These are phyloP conservation scores for Porphyridium purpureum DNA, from an alignment of 23 red algal genomes.

Conservation along the genomic window DNA sequence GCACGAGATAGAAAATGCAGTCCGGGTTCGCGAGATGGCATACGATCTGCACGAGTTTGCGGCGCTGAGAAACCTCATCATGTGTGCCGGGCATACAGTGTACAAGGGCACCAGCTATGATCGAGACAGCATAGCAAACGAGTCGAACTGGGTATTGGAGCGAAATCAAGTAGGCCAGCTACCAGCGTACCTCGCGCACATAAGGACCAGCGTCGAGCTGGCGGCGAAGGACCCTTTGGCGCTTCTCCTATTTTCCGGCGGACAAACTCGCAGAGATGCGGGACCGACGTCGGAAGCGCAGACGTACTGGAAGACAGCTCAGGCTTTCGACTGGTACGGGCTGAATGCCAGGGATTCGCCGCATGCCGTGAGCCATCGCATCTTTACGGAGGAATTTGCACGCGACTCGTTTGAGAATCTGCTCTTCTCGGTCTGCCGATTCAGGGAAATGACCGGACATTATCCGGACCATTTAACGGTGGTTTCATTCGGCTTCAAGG, in stretches of 20 bases:
- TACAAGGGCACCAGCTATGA: conserved; percentile 25
- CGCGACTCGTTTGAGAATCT: conserved; percentile 82
- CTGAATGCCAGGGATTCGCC: neutral
- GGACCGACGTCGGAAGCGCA: conserved; percentile 37
- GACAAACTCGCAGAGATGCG: conserved; percentile 28
- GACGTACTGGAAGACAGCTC: conserved; percentile 55
- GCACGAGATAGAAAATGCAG: too few relatives aligned
- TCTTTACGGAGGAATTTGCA: conserved; percentile 42
- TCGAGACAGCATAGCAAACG: conserved; percentile 6
- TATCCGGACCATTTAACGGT: conserved; percentile 61
- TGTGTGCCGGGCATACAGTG: conserved; percentile 72
- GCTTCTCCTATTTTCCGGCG: conserved; percentile 71
- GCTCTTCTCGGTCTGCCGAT: conserved; percentile 81
- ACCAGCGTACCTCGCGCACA: conserved; percentile 40
- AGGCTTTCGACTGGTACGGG: conserved; percentile 26
- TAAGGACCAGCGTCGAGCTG: conserved; percentile 23
- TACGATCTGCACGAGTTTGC: too few relatives aligned
- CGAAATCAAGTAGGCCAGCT: conserved; percentile 52
- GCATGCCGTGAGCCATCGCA: conserved; percentile 18
- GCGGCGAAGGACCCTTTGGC: conserved; percentile 33
- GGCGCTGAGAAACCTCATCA: conserved; percentile 29
- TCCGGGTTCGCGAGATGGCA: too few relatives aligned
- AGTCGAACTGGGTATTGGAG: conserved; percentile 59
- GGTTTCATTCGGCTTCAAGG: conserved; percentile 66
- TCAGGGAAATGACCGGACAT: conserved; percentile 38